phyloP scores from a whole-genome alignment of 2,329 filamentous ascomycete genomes.

The Pyrenophora seminiperda region DNA sequence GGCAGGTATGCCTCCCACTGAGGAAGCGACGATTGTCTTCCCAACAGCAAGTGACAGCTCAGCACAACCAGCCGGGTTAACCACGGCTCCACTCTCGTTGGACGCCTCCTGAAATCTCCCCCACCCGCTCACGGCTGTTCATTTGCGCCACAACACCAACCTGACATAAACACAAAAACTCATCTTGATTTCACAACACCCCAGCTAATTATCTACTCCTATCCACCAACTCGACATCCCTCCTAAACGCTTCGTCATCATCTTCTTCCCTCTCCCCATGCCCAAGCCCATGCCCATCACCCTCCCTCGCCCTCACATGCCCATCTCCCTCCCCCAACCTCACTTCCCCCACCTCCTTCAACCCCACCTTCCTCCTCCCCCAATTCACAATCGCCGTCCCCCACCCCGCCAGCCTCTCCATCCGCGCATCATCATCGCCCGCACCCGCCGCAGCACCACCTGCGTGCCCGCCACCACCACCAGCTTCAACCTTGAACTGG shows the following conservation, averaged over 20 bases:
- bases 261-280: conserved; percentile 10
- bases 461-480: conserved; percentile 8
- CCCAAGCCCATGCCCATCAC: conserved; percentile 1
- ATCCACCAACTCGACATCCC: conserved; percentile 10
- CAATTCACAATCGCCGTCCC: conserved; percentile 25
- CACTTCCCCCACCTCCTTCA: conserved; percentile 28
- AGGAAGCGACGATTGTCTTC: not conserved
- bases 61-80: conserved; percentile 10
- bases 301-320: conserved; percentile 4
- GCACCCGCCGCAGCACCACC: conserved; percentile 4
- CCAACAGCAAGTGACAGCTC: conserved; percentile 11
- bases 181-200: no score
- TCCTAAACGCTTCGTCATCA: conserved; percentile 7
- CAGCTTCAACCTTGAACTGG: conserved; percentile 91
- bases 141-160: no score
- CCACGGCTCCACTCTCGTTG: conserved; percentile 3
- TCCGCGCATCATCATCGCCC: conserved; percentile 30
- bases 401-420: conserved; percentile 36
- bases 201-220: conserved; percentile 29
- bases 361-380: conserved; percentile 30
- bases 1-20: not conserved
- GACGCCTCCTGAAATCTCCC: conserved; percentile 8
- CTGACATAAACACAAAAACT: no score
- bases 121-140: not conserved
- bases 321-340: conserved; percentile 17